Base-by-base conservation (phyloP, 176 grass and related monocot species). In the Raddia guianensis region DNA sequence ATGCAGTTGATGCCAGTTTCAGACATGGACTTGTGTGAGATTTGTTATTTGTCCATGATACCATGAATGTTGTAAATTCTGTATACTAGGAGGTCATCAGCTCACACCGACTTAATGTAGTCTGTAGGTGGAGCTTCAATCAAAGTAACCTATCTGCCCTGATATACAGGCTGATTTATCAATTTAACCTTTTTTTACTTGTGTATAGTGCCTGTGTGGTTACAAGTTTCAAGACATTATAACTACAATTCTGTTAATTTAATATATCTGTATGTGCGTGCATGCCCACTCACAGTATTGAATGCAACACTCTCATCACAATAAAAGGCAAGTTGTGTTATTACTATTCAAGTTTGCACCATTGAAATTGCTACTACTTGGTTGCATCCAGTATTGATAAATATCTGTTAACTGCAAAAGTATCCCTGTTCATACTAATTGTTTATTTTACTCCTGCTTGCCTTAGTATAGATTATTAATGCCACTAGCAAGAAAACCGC, bases 61-160 rank as follows among this genome's bases (percentile, higher is more conserved):
- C 53, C 67, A 82, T 76, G 60, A 82, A 72, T 54, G 80, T 49
- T 98, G 95, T 98, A 94, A 94, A 94, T 98, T 92, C 91, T 94
- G 92, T 98, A 94, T 82, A 94, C 78, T 89, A 88, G 74, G 73
- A 34, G 65, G 73, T 82, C 74, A 84, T 71, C 76, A 78, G 81
- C 88, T 85, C 51, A 21, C 79, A 90, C 59, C 77, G 66, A 50
- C 77, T 91, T 81, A 63, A 71, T 77, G 45, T 77, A 78, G 66
- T 60, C 48, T 87, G 71, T 91, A 82, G 56, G 60, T 89, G 73
- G 66, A 78, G 66, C 78, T 83, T 79, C 49, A 80, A 47, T 74
- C 61, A 86, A 89, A 89, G 78, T 78, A 72, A 82, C 65, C 35
- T 58, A 78, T 65, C 64, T 77, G 75, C 49, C 50, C 64, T 72